phyloP scores from a whole-genome alignment of 116 monocot genomes.

The Trichopus zeylanicus region DNA sequence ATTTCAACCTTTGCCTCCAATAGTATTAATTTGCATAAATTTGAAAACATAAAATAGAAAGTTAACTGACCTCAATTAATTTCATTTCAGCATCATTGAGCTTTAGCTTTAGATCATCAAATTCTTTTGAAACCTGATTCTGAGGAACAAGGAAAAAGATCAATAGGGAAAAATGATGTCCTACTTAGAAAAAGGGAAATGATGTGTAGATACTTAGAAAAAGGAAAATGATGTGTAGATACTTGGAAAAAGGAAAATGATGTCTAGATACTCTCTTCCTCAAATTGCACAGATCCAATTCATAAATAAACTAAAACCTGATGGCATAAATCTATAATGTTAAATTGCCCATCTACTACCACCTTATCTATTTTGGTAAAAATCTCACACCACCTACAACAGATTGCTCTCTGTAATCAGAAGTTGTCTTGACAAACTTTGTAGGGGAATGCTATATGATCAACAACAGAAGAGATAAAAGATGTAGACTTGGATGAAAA shows the following conservation, averaged over 20 bases:
- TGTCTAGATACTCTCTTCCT: neutral
- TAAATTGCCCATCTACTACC: neutral
- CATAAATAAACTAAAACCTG: no score
- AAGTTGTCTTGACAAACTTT: neutral
- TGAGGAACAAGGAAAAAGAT: no score
- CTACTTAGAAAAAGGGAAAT: neutral
- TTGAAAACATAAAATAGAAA: neutral
- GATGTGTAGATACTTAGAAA: neutral
- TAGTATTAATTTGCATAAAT: no score
- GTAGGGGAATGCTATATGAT: neutral
- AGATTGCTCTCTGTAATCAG: neutral
- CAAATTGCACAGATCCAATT: neutral
- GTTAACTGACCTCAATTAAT: constrained; percentile 47
- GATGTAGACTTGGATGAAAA: neutral
- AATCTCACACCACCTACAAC: neutral
- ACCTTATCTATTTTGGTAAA: neutral
- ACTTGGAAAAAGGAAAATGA: neutral
- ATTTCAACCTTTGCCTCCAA: no score
- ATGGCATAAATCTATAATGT: neutral
- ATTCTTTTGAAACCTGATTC: constrained; percentile 46
- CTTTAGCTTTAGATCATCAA: constrained; percentile 42
- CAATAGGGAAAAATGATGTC: neutral
- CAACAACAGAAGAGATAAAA: neutral
- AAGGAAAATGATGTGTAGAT: neutral
- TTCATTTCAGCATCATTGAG: constrained; percentile 43